Conservation (phyloP, 768 basidiomycete species). For the Boletus reticulatus region DNA sequence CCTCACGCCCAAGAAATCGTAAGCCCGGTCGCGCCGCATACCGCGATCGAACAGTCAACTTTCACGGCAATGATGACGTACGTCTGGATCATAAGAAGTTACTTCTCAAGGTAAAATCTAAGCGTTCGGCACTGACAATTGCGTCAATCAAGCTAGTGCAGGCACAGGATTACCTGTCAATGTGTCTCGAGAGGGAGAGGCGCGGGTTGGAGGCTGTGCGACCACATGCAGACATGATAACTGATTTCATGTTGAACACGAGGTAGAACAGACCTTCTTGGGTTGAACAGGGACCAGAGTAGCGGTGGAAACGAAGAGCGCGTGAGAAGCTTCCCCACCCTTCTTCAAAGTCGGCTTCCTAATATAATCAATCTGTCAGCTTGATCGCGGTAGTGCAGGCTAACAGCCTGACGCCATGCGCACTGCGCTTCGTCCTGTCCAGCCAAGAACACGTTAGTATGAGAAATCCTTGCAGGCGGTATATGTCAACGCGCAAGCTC, state of each 20-base stretch:
- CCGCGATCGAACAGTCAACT: slow-evolving; percentile 7
- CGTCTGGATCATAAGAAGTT: slow-evolving; percentile 10
- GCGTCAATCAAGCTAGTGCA: slow-evolving; percentile 9
- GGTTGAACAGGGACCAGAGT: slow-evolving; percentile 4
- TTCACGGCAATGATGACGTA: slow-evolving; percentile 30
- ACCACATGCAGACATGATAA: slow-evolving; percentile 11
- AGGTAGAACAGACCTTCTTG: slow-evolving; percentile 18
- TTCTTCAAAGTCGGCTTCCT: slow-evolving; percentile 5
- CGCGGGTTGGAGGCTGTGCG: slow-evolving; percentile 10
- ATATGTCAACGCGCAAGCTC: slow-evolving; percentile 5
- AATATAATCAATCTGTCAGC: slow-evolving; percentile 12
- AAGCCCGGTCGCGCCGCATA: slow-evolving; percentile 7
- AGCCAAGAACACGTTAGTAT: slow-evolving; percentile 1
- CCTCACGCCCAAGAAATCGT: slow-evolving; percentile 16
- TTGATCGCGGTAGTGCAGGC: neutral
- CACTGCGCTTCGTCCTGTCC: slow-evolving; percentile 3
- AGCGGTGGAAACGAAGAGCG: slow-evolving; percentile 4
- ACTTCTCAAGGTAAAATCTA: slow-evolving; percentile 24
- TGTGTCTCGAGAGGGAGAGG: neutral
- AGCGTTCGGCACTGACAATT: slow-evolving; percentile 11
- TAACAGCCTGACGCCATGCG: neutral
- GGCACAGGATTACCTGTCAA: slow-evolving; percentile 12
- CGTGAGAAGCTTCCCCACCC: slow-evolving; percentile 10
- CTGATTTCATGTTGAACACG: slow-evolving; percentile 22
- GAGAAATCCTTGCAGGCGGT: neutral